Evolutionary conservation across 495 filamentous ascomycete genomes (phyloP).

Genomic region (Penicillium desertorum): DNA sequence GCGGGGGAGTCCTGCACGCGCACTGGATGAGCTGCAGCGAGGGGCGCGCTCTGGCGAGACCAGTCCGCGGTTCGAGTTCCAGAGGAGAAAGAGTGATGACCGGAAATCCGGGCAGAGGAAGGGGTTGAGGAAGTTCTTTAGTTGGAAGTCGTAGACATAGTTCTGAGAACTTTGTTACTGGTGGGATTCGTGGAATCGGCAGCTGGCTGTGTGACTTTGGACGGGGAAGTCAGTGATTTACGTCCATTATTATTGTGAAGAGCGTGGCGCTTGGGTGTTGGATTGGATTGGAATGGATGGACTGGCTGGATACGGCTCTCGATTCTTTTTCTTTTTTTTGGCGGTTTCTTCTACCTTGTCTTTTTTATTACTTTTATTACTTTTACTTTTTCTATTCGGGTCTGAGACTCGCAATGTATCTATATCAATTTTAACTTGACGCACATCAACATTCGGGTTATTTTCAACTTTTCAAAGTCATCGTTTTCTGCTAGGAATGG

Average conservation of each 20-base stretch:
- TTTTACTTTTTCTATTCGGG: constrained; percentile 1
- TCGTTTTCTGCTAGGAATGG: background rate
- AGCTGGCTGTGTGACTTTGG: background rate
- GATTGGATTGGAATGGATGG: background rate
- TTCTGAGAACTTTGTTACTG: background rate
- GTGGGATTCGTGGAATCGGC: constrained; percentile 1
- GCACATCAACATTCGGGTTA: background rate
- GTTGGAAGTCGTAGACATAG: constrained; percentile 21
- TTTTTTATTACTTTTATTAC: constrained; percentile 15
- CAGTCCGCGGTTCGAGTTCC: constrained; percentile 5
- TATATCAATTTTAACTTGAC: constrained; percentile 10
- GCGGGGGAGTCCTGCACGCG: constrained; percentile 21
- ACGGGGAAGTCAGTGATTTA: background rate
- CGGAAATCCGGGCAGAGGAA: constrained; percentile 19
- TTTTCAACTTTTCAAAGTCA: background rate
- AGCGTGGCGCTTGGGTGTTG: background rate
- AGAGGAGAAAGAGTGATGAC: constrained; percentile 12
- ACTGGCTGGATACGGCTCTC: constrained; percentile 1
- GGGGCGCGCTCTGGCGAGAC: constrained; percentile 1
- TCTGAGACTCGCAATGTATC: constrained; percentile 18
- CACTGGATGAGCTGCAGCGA: constrained; percentile 30
- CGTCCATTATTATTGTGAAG: background rate
- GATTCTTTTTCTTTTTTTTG: constrained; percentile 7
- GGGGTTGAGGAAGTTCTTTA: constrained; percentile 29
- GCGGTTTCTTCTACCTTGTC: constrained; percentile 14